Conservation (phyloP, 306 rosid species). For the Vachellia collinsii region DNA sequence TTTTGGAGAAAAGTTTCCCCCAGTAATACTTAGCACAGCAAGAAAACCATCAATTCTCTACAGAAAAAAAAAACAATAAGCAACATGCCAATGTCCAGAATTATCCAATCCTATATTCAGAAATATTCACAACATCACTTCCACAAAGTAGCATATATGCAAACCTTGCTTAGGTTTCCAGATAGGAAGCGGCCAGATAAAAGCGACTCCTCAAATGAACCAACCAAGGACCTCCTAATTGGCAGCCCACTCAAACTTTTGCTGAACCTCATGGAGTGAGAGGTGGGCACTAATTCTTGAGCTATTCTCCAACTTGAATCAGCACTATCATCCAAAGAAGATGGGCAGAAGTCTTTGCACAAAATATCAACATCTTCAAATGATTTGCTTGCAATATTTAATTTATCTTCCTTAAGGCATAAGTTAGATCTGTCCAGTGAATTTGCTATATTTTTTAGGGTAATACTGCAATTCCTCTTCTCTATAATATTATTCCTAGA, state of each 20-base stretch:
- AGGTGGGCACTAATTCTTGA: constrained; percentile 52
- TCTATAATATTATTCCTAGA: constrained; percentile 47
- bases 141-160: constrained; percentile 30
- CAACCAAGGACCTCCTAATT: constrained; percentile 89
- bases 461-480: constrained; percentile 46
- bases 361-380: constrained; percentile 64
- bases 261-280: constrained; percentile 57
- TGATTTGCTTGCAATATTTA: constrained; percentile 50
- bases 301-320: constrained; percentile 48
- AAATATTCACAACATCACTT: constrained; percentile 31
- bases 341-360: constrained; percentile 61
- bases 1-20: constrained; percentile 93
- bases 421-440: constrained; percentile 50
- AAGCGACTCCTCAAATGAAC: constrained; percentile 98
- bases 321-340: constrained; percentile 62
- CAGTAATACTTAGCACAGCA: constrained; percentile 82
- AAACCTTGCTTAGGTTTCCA: constrained; percentile 78
- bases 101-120: constrained; percentile 27
- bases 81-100: constrained; percentile 15
- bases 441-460: constrained; percentile 44
- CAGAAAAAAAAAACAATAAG: constrained; percentile 37
- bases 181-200: constrained; percentile 87
- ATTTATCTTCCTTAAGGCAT: constrained; percentile 50
- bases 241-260: constrained; percentile 88
- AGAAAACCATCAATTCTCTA: constrained; percentile 92